Base-by-base conservation (phyloP, 495 filamentous ascomycete species). In the Penicillium cosmopolitanum region DNA sequence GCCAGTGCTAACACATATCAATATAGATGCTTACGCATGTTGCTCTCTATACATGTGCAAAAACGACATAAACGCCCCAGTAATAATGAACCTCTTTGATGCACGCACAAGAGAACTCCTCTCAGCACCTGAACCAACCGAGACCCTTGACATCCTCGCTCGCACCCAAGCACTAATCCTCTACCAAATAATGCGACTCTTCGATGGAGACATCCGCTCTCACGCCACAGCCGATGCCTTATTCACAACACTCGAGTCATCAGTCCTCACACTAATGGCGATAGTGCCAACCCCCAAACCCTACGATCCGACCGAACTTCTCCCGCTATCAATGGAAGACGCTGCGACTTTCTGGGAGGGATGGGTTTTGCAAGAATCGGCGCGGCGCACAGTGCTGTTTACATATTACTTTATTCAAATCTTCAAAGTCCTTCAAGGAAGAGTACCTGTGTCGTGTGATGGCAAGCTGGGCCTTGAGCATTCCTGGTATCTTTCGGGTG, bases 191-290 rank as follows among this genome's bases (percentile, higher is more conserved):
- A 82, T 87, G 58, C 74, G 79, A 11, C 71, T 88, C 16, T 85
- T 85, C 60, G 83, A 86, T 62, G 82, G 80, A 28, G 80, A 85
- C 62, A 76, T 85, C 50, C 73, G 78, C 34, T 74, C 77, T 47
- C 75, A 78, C 7, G 71, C 74, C 2, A 63, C 77, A 21, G 78
- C 82, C 18, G 82, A 84, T 53, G 48, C 63, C 18, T 63, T 77
- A 16, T 79, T 82, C 16, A 66, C 76, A 0, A 73, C 74, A 18
- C 69, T 86, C 11, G 63, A 69, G 52, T 59, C 60, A 16, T 56
- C 68, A 0, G 66, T 71, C 3, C 13, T 68, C 2, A 46, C 57
- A 5, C 64, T 69, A 25, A 50, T 64, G 34, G 38, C 23, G 3
- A 60, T n/a, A 36, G 55, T 70, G 9, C 50, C 69, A 31, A 53